phyloP scores from a whole-genome alignment of 768 basidiomycete genomes.

The Ramaria rubella region DNA sequence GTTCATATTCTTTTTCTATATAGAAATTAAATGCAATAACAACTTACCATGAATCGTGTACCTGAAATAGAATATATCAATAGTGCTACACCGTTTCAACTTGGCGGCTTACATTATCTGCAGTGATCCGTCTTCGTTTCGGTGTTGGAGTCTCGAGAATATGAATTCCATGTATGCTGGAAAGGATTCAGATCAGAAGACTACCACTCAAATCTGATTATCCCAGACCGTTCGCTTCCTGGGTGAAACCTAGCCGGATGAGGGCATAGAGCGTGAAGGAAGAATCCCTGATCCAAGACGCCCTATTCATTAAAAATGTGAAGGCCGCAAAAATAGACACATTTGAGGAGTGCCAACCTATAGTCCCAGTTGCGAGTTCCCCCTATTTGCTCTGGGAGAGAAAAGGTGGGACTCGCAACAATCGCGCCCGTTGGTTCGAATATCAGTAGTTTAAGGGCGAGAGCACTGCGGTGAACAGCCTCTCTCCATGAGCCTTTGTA shows the following conservation, averaged over 20 bases:
- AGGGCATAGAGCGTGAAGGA: conserved; percentile 95
- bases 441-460: conserved; percentile 90
- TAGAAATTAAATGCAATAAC: too few species aligned
- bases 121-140: conserved; percentile 84
- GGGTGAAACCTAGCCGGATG: conserved; percentile 88
- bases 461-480: conserved; percentile 83
- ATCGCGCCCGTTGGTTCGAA: conserved; percentile 93
- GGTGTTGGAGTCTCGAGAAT: conserved; percentile 70
- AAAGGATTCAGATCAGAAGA: conserved; percentile 6
- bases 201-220: conserved; percentile 4
- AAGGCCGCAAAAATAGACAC: too few species aligned
- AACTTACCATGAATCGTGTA: conserved; percentile 91
- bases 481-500: conserved; percentile 96
- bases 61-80: conserved; percentile 18
- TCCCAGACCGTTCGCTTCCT: conserved; percentile 76
- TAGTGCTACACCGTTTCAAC: not conserved
- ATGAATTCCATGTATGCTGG: conserved; percentile 89
- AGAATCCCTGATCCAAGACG: conserved; percentile 92
- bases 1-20: too few species aligned
- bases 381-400: conserved; percentile 86
- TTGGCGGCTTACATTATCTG: conserved; percentile 71
- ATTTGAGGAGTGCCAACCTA: conserved; percentile 32
- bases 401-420: conserved; percentile 93
- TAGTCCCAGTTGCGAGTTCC: conserved; percentile 87
- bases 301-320: conserved; percentile 35